Base-by-base conservation (phyloP, 2,329 filamentous ascomycete genomes). In the Aureobasidium melanogenum region DNA sequence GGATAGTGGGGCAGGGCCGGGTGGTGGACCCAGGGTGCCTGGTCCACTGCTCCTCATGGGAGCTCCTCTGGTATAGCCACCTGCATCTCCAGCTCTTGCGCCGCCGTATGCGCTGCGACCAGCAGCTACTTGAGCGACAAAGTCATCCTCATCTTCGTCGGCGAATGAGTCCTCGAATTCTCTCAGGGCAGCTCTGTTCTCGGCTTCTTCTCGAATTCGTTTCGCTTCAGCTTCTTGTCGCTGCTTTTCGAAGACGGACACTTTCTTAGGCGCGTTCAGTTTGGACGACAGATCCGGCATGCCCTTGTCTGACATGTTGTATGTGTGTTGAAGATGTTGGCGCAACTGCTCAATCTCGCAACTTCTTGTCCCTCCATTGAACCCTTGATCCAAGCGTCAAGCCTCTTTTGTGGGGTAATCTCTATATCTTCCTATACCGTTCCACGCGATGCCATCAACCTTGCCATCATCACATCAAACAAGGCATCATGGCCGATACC, bases 221-320 rank as follows among this genome's bases (percentile, higher is more conserved):
- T 96, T 96, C 26, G 90, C 91, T 78, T 96, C 91, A 61, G 89
- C 89, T 72, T 96, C 91, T 63, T 89, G 89, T 73, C 89, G 91
- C 73, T 95, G 89, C 68, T 87, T 87, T 76, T 96, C 92, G 72
- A 95, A 96, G 28, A 88, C 82, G 22, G 91, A 95, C 71, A 94
- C 89, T 75, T 92, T 94, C 64, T 86, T 82, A 0, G 89, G 85
- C 52, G 89, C 89, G 61, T 69, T 66, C 55, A 94, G 84, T 74
- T 95, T 96, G 24, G 44, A 41, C 10, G 56, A 51, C 15, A 60
- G 9, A 22, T 60, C 56, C 43, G 55, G 43, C 15, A 57, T 24
- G 17, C 19, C n/a, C 56, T 60, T 60, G 46, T 60, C 56, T 38
- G 56, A 51, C 56, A 58, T 58, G 55, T 9, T 30, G 30, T 34